Evolutionary conservation across 352 stramenopile genomes (phyloP).

Genomic region (Pythium myriotylum): DNA sequence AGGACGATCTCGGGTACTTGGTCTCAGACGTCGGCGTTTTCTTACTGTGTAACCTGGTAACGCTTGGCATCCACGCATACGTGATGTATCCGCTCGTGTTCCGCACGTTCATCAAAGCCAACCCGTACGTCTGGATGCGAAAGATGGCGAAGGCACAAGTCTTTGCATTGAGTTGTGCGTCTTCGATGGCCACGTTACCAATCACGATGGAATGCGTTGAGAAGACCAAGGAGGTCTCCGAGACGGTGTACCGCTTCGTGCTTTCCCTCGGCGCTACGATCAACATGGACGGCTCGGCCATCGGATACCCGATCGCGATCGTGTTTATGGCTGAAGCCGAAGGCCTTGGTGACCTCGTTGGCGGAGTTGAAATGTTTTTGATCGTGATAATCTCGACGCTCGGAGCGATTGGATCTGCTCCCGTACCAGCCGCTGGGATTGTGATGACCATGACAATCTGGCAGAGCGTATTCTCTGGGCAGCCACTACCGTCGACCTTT

Average conservation of each 20-base stretch:
- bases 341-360: conserved; percentile 14
- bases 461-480: conserved; percentile 27
- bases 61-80: conserved; percentile 21
- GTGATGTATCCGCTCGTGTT: conserved; percentile 35
- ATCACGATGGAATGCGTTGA: conserved; percentile 34
- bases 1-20: conserved; percentile 27
- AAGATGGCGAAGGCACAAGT: conserved; percentile 30
- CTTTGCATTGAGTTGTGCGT: conserved; percentile 36
- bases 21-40: conserved; percentile 39
- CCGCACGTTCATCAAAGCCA: conserved; percentile 17
- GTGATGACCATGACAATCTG: conserved; percentile 40
- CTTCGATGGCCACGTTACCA: conserved; percentile 39
- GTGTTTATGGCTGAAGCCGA: conserved; percentile 32
- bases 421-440: conserved; percentile 27
- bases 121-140: conserved; percentile 28
- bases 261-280: conserved; percentile 29
- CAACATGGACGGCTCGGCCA: conserved; percentile 28
- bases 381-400: conserved; percentile 29
- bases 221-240: conserved; percentile 14
- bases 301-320: conserved; percentile 26
- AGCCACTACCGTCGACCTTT: conserved; percentile 40
- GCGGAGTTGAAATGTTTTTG: conserved; percentile 23
- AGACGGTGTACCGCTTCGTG: conserved; percentile 28
- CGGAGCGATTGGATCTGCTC: conserved; percentile 19
- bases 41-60: conserved; percentile 19